A percentile compares a stretch with the other conserved stretches of the same genome.
Evolutionary conservation across 1,284 basidiomycete genomes (phyloP).

Genomic region (Melampsora americana): DNA sequence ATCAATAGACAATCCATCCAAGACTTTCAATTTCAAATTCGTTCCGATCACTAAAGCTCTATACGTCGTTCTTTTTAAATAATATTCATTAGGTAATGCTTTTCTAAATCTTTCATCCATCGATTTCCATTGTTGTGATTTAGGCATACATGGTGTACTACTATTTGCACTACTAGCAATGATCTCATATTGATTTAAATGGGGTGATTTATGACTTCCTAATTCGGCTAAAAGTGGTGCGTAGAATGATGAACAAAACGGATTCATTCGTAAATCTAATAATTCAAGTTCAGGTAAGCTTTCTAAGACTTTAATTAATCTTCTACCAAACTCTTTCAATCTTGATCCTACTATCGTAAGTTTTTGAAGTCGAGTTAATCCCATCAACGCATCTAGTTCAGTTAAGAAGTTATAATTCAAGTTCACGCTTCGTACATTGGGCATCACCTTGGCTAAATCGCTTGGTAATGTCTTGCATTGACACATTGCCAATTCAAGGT

Average conservation of each 20-base stretch:
- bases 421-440: constrained; percentile 87
- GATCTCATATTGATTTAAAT: constrained; percentile 43
- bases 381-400: constrained; percentile 66
- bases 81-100: constrained; percentile 78
- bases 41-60: constrained; percentile 77
- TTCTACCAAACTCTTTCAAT: constrained; percentile 64
- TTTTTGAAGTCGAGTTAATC: constrained; percentile 72
- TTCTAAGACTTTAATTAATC: constrained; percentile 67
- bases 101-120: constrained; percentile 80
- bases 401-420: constrained; percentile 89
- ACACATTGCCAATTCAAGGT: constrained; percentile 89
- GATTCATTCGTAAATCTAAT: constrained; percentile 90
- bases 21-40: constrained; percentile 64
- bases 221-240: constrained; percentile 65
- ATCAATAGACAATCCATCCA: constrained; percentile 76
- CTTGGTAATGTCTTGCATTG: constrained; percentile 71
- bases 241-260: constrained; percentile 89
- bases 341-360: constrained; percentile 80
- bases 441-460: constrained; percentile 66
- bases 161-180: background rate
- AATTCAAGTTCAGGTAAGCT: constrained; percentile 74
- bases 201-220: constrained; percentile 36
- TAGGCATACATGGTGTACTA: background rate
- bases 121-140: constrained; percentile 46
- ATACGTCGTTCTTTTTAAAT: constrained; percentile 78